Base-by-base conservation (phyloP, 2,329 filamentous ascomycete genomes). In the Aspergillus novofumigatus region DNA sequence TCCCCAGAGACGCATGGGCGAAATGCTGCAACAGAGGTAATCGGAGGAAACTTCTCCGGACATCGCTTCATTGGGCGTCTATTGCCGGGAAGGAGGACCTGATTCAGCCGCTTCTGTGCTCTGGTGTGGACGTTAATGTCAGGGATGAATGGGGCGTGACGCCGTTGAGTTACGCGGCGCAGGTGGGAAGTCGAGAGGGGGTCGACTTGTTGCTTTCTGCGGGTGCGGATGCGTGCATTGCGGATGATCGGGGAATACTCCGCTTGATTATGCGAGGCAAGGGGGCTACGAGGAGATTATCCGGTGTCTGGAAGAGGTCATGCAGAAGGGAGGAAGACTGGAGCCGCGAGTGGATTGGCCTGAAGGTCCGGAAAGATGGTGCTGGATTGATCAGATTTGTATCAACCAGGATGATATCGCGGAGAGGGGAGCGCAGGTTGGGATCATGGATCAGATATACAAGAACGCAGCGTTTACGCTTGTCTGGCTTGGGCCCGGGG, bases 331-430 rank as follows among this genome's bases (percentile, higher is more conserved):
- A 10, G n/a, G 25, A 2, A 2, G 25, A 14, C 1, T 20, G 14
- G 20, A 6, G 10, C 7, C 26, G 21, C 10, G 6, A 14, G 49
- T 3, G 5, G 26, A 17, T 9, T 55, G 53, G 53, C 49, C 53
- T 2, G 53, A 55, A 7, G 53, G 53, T 1, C 53, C 53, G 3
- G 48, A 55, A 21, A 29, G n/a, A 28, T 55, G 53, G 53, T 55
- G 53, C 32, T 56, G 54, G 54, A 47, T 56, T 5, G 54, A 56
- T 25, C 49, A 52, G 49, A 48, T 56, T 41, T 56, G 54, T 11
- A 56, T 56, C 14, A 47, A 56, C 14, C 54, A 56, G 42, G n/a
- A 29, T 5, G 50, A 56, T 49, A 21, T 52, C 3, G 17, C 35
- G 4, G 54, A 56, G 29, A 28, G 54, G 7, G 49, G 26, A 8